phyloP scores from a whole-genome alignment of 768 basidiomycete species.

The Calocybe cyanea region DNA sequence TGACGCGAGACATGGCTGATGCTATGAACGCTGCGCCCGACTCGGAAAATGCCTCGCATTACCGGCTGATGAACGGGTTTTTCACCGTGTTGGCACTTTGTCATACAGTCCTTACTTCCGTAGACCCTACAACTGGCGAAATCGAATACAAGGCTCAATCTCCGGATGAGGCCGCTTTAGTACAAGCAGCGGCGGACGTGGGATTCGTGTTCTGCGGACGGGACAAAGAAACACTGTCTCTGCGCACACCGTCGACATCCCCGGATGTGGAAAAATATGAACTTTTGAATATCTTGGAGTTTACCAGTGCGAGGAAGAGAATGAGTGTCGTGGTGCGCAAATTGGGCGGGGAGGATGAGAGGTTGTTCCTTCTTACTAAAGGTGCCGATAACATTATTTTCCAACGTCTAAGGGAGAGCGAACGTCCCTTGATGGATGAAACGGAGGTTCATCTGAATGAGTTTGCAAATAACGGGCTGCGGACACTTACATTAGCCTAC shows the following conservation, averaged over 20 bases:
- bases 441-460: conserved; percentile 82
- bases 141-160: conserved; percentile 94
- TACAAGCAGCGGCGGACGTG: conserved; percentile 93
- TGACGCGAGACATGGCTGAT: not conserved
- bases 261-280: conserved; percentile 73
- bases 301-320: conserved; percentile 87
- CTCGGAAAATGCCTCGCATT: conserved; percentile 49
- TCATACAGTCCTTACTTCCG: conserved; percentile 84
- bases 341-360: conserved; percentile 49
- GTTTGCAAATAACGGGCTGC: conserved; percentile 81
- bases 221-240: conserved; percentile 69
- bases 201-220: conserved; percentile 91
- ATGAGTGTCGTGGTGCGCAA: conserved; percentile 91
- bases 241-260: conserved; percentile 71
- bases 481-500: conserved; percentile 92
- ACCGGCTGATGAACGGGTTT: conserved; percentile 76
- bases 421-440: conserved; percentile 59
- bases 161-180: conserved; percentile 96
- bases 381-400: conserved; percentile 97
- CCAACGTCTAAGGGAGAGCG: conserved; percentile 70
- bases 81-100: conserved; percentile 90
- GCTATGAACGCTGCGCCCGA: conserved; percentile 12
- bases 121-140: conserved; percentile 62
- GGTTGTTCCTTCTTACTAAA: conserved; percentile 75
- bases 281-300: conserved; percentile 89